Evolutionary conservation across 352 stramenopile species (phyloP).

Genomic region (Plasmopara viticola): DNA sequence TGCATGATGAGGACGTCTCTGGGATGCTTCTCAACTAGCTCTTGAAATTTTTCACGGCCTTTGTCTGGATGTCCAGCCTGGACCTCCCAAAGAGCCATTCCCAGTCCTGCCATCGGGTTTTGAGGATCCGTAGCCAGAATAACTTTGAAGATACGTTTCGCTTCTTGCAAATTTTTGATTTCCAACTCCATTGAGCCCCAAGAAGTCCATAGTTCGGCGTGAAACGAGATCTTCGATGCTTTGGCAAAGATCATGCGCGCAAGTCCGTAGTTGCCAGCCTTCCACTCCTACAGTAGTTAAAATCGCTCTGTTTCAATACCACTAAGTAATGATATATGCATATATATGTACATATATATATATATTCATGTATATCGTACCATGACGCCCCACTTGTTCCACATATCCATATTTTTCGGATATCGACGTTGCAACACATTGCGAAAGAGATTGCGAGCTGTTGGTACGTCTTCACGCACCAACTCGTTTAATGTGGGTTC

Average conservation of each 20-base stretch:
- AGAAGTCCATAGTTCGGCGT: slow-evolving; percentile 72
- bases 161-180: slow-evolving; percentile 61
- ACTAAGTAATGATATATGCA: background rate
- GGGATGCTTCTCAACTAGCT: slow-evolving; percentile 42
- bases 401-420: slow-evolving; percentile 83
- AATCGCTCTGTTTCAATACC: background rate
- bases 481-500: slow-evolving; percentile 75
- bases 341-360: background rate
- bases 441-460: slow-evolving; percentile 68
- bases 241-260: slow-evolving; percentile 84
- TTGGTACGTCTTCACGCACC: slow-evolving; percentile 68
- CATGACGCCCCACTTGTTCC: slow-evolving; percentile 89
- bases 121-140: slow-evolving; percentile 70
- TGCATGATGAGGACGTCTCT: slow-evolving; percentile 71
- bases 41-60: slow-evolving; percentile 55
- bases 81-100: slow-evolving; percentile 62
- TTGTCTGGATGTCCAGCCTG: slow-evolving; percentile 47
- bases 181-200: slow-evolving; percentile 85
- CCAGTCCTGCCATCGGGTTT: slow-evolving; percentile 65
- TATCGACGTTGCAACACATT: slow-evolving; percentile 78
- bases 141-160: slow-evolving; percentile 74
- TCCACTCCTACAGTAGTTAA: slow-evolving; percentile 54
- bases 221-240: slow-evolving; percentile 64
- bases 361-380: slow-evolving; percentile 8
- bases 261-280: slow-evolving; percentile 73